A percentile compares a stretch with the other conserved stretches of the same genome.
Evolutionary conservation across 495 filamentous ascomycete genomes (phyloP).

Genomic region (Podospora bellae-mahoneyi): DNA sequence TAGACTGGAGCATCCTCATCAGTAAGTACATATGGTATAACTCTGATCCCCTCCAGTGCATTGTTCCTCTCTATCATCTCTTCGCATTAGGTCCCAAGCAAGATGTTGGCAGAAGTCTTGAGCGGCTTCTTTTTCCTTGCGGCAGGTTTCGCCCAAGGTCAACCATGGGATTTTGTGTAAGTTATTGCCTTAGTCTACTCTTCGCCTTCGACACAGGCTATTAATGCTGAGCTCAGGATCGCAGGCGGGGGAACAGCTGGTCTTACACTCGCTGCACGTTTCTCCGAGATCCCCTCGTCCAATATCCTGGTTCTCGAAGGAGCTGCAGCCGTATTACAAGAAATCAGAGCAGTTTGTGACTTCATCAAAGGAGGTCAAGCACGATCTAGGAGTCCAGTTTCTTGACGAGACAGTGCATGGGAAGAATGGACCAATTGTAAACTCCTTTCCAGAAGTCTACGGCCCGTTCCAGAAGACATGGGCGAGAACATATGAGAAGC

Average conservation of each 20-base stretch:
- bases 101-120: neutral
- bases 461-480: neutral
- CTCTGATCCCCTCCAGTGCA: too few species aligned
- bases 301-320: conserved; percentile 42
- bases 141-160: neutral
- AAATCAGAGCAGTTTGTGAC: conserved; percentile 1
- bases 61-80: neutral
- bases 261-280: conserved; percentile 46
- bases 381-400: neutral
- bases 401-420: neutral
- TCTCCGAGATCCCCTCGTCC: conserved; percentile 40
- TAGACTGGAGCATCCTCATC: too few species aligned
- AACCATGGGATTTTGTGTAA: neutral
- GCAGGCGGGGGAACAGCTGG: conserved; percentile 46
- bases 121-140: neutral
- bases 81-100: neutral
- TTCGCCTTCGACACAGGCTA: neutral
- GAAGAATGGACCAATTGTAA: neutral
- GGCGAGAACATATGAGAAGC: neutral
- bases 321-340: conserved; percentile 23
- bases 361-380: neutral
- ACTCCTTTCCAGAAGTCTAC: neutral
- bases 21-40: too few species aligned
- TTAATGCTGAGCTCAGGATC: conserved; percentile 18
- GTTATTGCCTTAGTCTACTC: neutral